A percentile compares a stretch with the other conserved stretches of the same genome.
Evolutionary conservation across 805 yeast genomes (phyloP).

Genomic region (Nakazawaea holstii): DNA sequence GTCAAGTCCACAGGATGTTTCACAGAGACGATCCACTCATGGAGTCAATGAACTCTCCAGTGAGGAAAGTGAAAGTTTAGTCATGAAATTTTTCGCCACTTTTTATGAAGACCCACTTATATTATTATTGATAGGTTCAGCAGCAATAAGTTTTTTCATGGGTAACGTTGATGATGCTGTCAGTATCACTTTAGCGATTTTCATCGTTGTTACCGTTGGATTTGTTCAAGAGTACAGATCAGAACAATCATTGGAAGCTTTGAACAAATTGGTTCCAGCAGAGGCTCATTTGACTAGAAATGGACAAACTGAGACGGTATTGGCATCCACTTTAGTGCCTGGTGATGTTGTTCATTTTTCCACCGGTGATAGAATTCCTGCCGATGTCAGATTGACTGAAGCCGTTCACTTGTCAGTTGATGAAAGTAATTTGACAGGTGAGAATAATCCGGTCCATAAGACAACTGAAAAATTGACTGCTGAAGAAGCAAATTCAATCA

Average conservation of each 20-base stretch:
- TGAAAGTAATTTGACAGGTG: constrained; percentile 95
- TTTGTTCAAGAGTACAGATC: constrained; percentile 96
- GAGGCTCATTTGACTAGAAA: constrained; percentile 87
- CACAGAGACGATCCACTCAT: constrained; percentile 63
- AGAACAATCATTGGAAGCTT: constrained; percentile 89
- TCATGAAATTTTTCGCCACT: constrained; percentile 68
- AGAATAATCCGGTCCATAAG: constrained; percentile 82
- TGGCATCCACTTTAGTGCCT: constrained; percentile 87
- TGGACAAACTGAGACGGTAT: constrained; percentile 70
- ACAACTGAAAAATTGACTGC: constrained; percentile 37
- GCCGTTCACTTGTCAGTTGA: constrained; percentile 81
- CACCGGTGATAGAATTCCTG: constrained; percentile 96
- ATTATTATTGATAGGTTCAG: constrained; percentile 82
- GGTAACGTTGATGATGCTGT: constrained; percentile 96
- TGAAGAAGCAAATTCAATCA: constrained; percentile 43
- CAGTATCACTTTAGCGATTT: constrained; percentile 86
- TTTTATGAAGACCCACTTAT: constrained; percentile 92
- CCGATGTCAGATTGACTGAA: constrained; percentile 79
- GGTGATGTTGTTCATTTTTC: constrained; percentile 89
- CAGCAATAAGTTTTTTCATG: constrained; percentile 80
- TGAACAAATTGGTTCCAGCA: constrained; percentile 93
- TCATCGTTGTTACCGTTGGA: constrained; percentile 94
- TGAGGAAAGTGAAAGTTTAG: constrained; percentile 73
- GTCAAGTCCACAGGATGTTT: constrained; percentile 61
- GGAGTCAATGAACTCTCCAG: constrained; percentile 76